phyloP scores from a whole-genome alignment of 768 basidiomycete species.

The Psilocybe azurescens region DNA sequence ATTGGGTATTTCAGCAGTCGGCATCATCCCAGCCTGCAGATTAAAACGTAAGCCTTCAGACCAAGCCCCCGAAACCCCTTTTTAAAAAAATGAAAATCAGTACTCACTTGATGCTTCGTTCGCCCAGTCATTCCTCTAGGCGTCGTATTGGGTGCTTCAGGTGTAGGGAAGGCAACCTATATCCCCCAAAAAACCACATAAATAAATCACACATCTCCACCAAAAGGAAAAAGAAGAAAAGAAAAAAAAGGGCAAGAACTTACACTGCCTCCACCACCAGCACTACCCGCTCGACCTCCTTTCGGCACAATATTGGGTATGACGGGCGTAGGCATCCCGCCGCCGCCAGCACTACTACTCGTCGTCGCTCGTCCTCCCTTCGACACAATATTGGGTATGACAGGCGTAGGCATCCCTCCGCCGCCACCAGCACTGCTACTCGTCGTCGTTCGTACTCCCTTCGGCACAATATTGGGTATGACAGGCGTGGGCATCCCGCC shows the following conservation, averaged over 20 bases:
- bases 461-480: slow-evolving; percentile 2
- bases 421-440: not conserved
- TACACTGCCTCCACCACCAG: not conserved
- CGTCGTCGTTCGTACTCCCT: not conserved
- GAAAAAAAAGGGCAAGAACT: too few relatives aligned
- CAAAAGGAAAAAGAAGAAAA: too few relatives aligned
- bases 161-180: not conserved
- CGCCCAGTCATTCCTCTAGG: not conserved
- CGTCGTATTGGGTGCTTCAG: not conserved
- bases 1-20: not conserved
- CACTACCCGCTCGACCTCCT: not conserved
- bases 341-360: not conserved
- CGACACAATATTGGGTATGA: not conserved
- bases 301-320: not conserved
- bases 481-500: slow-evolving; percentile 1
- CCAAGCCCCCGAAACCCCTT: too few relatives aligned
- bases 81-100: too few relatives aligned
- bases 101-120: too few relatives aligned
- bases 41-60: too few relatives aligned
- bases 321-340: slow-evolving; percentile 1
- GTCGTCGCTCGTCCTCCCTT: not conserved
- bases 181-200: too few relatives aligned
- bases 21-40: not conserved
- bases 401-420: not conserved
- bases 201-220: too few relatives aligned